A percentile compares a stretch with the other conserved stretches of the same genome.
Evolutionary conservation across 345 rosid genomes (phyloP).

Genomic region (Aegle marmelos): DNA sequence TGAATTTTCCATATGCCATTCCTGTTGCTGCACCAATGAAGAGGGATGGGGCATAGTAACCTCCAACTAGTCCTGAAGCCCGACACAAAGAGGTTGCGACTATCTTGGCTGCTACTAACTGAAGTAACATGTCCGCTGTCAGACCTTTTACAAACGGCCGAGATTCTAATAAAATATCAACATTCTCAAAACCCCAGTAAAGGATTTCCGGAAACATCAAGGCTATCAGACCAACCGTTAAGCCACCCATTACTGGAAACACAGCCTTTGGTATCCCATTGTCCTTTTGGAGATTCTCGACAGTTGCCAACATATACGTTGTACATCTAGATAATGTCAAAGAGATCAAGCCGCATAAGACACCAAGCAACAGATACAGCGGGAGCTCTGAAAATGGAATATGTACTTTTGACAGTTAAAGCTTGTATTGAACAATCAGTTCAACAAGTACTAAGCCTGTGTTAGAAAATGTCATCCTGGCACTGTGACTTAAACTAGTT

Average conservation of each 20-base stretch:
- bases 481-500: neutral
- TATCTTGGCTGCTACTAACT: slow-evolving; percentile 80
- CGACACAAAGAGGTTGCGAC: slow-evolving; percentile 80
- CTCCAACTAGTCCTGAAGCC: slow-evolving; percentile 94
- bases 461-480: neutral
- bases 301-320: slow-evolving; percentile 51
- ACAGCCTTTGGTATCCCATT: slow-evolving; percentile 67
- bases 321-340: slow-evolving; percentile 73
- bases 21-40: slow-evolving; percentile 98
- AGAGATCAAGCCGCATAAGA: slow-evolving; percentile 76
- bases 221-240: slow-evolving; percentile 64
- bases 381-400: slow-evolving; percentile 71
- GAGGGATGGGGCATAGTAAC: slow-evolving; percentile 92
- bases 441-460: neutral
- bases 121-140: slow-evolving; percentile 72
- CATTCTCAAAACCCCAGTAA: slow-evolving; percentile 96
- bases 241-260: slow-evolving; percentile 74
- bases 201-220: slow-evolving; percentile 86
- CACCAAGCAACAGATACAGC: slow-evolving; percentile 77
- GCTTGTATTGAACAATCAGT: neutral
- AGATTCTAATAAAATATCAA: slow-evolving; percentile 82
- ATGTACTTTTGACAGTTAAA: slow-evolving; percentile 14
- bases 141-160: slow-evolving; percentile 77
- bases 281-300: slow-evolving; percentile 54
- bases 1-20: slow-evolving; percentile 87